Conservation (phyloP, 805 yeast genomes). For the Metschnikowia orientalis region DNA sequence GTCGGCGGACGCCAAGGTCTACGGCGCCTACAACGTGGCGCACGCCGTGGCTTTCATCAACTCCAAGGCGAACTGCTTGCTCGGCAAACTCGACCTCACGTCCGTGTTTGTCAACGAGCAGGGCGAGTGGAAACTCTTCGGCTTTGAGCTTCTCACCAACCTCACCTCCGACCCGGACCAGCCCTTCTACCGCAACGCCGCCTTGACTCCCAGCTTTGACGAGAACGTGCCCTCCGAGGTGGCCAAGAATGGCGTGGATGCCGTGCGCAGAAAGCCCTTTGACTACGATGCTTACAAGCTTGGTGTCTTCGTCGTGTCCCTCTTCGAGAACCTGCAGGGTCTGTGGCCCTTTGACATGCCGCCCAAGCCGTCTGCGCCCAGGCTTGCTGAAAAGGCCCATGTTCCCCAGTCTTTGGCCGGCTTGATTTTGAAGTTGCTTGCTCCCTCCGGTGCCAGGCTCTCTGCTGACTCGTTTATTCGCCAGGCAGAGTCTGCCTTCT, state of each 20-base stretch:
- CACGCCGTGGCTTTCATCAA: constrained; percentile 56
- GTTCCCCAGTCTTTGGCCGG: constrained; percentile 38
- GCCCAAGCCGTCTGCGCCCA: constrained; percentile 3
- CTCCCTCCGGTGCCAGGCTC: constrained; percentile 26
- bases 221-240: constrained; percentile 47
- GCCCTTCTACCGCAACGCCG: constrained; percentile 37
- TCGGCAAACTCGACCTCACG: constrained; percentile 52
- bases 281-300: constrained; percentile 63
- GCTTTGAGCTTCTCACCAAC: constrained; percentile 65
- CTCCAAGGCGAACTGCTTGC: constrained; percentile 52
- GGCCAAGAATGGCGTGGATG: constrained; percentile 39
- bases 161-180: constrained; percentile 43
- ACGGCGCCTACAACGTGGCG: constrained; percentile 56
- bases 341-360: constrained; percentile 1
- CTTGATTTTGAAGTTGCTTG: constrained; percentile 38
- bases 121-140: constrained; percentile 85
- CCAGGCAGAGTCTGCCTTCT: constrained; percentile 24
- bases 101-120: constrained; percentile 58
- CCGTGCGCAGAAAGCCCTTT: constrained; percentile 30
- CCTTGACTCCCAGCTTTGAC: constrained; percentile 21
- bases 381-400: constrained; percentile 5
- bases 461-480: constrained; percentile 26
- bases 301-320: constrained; percentile 50
- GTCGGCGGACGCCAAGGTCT: constrained; percentile 36
- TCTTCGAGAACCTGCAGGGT: constrained; percentile 34